Base-by-base conservation (phyloP, 139 green algal species). In the Chlamydomonas asymmetrica region DNA sequence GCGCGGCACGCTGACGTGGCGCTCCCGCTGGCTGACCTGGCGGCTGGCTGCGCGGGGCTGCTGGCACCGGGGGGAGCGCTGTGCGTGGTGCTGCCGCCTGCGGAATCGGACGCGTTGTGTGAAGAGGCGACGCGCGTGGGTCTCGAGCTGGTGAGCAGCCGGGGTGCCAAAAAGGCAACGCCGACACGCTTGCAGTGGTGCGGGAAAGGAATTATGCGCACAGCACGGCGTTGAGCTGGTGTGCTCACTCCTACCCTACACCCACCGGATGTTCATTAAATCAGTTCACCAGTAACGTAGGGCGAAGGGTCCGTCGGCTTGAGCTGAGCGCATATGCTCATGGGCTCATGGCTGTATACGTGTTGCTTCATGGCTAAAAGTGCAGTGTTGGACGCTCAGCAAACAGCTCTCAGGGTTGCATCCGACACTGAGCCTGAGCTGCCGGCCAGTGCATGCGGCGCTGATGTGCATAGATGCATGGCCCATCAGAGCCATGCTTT, bases 1-100 rank as follows among this genome's bases (percentile, higher is more conserved):
- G 82, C 82, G 0, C 63, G 82, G 27, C 82, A 87, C 49, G 77
- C 82, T 41, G 82, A 87, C 63, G 82, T 77, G 22, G 34, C 50
- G 31, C 78, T 87, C 49, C 78, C 82, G 3, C 80, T 84, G n/a
- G 0, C 32, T 7, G 66, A 84, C 31, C 70, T 84, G 16, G 82
- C 82, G 34, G 48, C 59, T 1, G 56, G 64, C 32, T 74, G 63
- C 31, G 78, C 74, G n/a, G 48, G 45, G 13, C 78, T 87, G 50
- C 82, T 87, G 65, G 56, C 50, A 27, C 70, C 69, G 16, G 68
- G 56, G 29, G 82, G 82, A 16, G 34, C n/a, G 37, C 54, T 87
- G 31, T 82, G 56, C 13, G 37, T 84, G 3, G 66, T 87, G 20
- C 67, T 87, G 63, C 82, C 82, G 20, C 43, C 67, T 23, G 0